Evolutionary conservation across 1,284 basidiomycete species (phyloP), one percentile per base, ranked within the genome.

Genomic region (Irpex sp.): DNA sequence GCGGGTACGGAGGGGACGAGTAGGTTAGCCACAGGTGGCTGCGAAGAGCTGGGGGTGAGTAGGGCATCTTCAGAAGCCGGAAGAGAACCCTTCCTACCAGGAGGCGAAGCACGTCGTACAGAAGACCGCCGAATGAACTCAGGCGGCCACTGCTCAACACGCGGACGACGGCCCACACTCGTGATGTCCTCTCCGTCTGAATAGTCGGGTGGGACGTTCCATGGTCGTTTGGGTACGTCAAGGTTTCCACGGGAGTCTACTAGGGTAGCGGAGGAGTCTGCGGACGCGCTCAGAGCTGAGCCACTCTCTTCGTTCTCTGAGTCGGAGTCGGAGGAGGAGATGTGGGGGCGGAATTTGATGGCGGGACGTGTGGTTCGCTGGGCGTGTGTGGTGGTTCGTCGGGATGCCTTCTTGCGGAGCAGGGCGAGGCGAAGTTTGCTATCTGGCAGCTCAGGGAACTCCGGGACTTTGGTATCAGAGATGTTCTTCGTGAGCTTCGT

Each of bases 271-370:
- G 60, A 59, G 13, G 64, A 65, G 44, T 48, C 62, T 44, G 58
- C 40, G 11, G 58, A 34, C 2, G 19, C 19, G 13, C 61, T 36
- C n/a, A 9, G 37, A 15, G 26, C 58, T 5, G 36, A 36, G 26
- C 26, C 26, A 31, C 4, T 8, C 38, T 40, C 19, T 26, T 73
- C 71, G 9, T 72, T 70, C 5, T 80, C 79, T 0, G 76, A 79
- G 54, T 62, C 60, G 3, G 55, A 57, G 36, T 44, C 38, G 66
- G 56, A 77, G 19, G 72, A 77, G 2, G 71, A 73, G 21, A 75
- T 75, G 4, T 77, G 63, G 6, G 79, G 78, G 44, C 72, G 71
- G 68, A 87, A 87, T 68, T 82, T 85, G 68, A 87, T 76, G 1
- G 77, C 77, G 57, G 81, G 36, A 48, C 74, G 76, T 38, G 69